Percentiles rank a stretch among this genome's conserved stretches.
phyloP scores from a whole-genome alignment of 31 red algal genomes.

The Endocladia muricata region DNA sequence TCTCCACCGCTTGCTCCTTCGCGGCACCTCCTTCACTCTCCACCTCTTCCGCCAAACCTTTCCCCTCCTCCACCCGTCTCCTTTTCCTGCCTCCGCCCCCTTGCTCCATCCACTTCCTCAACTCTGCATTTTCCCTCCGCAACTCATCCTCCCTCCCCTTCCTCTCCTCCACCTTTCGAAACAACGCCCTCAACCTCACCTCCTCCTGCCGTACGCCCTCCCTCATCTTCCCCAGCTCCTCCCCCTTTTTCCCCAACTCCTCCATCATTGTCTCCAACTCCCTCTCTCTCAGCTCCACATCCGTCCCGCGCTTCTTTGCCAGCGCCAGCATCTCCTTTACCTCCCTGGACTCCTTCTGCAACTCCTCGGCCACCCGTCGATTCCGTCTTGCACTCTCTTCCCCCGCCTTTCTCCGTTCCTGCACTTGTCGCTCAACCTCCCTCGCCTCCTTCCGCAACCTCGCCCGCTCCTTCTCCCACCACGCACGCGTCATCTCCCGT shows the following conservation, averaged over 20 bases:
- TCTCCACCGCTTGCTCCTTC: background rate
- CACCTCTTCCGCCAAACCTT: background rate
- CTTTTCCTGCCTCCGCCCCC: background rate
- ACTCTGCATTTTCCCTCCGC: background rate
- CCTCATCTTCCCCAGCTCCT: background rate
- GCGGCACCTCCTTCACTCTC: background rate
- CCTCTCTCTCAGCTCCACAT: conserved; percentile 2
- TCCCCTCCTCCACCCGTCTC: background rate
- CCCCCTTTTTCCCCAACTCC: background rate
- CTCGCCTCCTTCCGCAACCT: background rate
- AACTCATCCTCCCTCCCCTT: background rate
- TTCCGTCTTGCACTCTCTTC: background rate
- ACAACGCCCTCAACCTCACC: background rate
- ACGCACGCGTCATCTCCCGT: background rate
- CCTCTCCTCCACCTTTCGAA: background rate
- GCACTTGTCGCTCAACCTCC: background rate
- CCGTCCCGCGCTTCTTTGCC: background rate
- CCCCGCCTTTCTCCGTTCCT: background rate
- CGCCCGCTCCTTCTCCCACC: background rate
- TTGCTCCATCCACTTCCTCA: background rate
- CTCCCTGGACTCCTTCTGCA: background rate
- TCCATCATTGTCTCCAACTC: background rate
- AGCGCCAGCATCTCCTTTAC: background rate
- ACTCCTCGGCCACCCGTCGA: background rate
- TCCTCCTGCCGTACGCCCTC: background rate